A percentile compares a stretch with the other conserved stretches of the same genome.
Evolutionary conservation across 163 green algal species (phyloP).

Genomic region (Scenedesmus sp.): DNA sequence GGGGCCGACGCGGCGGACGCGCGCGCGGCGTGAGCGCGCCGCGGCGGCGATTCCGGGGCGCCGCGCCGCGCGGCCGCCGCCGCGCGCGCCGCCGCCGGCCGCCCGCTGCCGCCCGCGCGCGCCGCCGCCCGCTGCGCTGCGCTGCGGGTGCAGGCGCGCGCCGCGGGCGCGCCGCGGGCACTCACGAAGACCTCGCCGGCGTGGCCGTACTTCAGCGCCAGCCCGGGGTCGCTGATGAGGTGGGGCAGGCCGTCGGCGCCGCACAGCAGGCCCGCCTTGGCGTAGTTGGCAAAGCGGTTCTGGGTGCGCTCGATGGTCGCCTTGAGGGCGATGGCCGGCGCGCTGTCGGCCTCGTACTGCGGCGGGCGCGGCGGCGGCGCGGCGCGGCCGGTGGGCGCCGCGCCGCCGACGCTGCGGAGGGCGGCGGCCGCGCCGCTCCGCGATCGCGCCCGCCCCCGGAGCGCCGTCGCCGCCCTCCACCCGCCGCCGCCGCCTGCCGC

Average conservation of each 20-base stretch:
- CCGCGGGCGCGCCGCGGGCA: constrained; percentile 14
- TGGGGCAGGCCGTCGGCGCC: constrained; percentile 97
- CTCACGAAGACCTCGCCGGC: constrained; percentile 93
- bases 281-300: constrained; percentile 94
- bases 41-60: too few relatives aligned
- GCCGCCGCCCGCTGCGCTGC: background rate
- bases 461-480: too few relatives aligned
- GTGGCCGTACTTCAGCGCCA: constrained; percentile 93
- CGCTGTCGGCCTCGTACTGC: constrained; percentile 91
- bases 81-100: too few relatives aligned
- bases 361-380: background rate
- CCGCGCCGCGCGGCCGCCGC: too few relatives aligned
- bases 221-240: constrained; percentile 96
- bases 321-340: constrained; percentile 89
- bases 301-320: constrained; percentile 96
- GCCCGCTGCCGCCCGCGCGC: background rate
- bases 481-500: too few relatives aligned
- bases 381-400: too few relatives aligned
- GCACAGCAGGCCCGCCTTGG: constrained; percentile 92
- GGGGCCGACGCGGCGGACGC: background rate
- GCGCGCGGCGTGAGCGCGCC: too few relatives aligned
- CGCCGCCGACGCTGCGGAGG: too few relatives aligned
- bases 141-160: background rate
- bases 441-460: too few relatives aligned
- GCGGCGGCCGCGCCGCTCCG: too few relatives aligned